Evolutionary conservation across 2,329 filamentous ascomycete species (phyloP).

Genomic region (Curvularia lunata): DNA sequence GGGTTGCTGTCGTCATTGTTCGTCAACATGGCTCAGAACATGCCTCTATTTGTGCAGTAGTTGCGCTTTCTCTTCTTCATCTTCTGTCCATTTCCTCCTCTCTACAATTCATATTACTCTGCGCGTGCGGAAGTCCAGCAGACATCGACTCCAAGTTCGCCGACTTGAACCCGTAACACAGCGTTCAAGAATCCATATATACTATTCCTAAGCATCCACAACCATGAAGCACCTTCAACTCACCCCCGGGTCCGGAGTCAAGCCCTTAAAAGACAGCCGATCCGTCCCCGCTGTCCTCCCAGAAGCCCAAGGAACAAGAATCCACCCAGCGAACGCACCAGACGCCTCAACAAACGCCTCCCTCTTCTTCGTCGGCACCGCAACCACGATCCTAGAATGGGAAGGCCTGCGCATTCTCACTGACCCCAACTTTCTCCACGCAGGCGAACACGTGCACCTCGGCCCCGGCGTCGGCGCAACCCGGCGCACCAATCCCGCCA

Average conservation of each 20-base stretch:
- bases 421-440: slow-evolving; percentile 64
- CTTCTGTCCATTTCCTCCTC: neutral
- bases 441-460: slow-evolving; percentile 70
- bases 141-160: neutral
- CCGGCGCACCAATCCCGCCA: slow-evolving; percentile 64
- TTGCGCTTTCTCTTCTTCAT: slow-evolving; percentile 1
- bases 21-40: neutral
- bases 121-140: neutral
- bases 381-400: slow-evolving; percentile 64
- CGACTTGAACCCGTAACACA: neutral
- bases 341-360: slow-evolving; percentile 51
- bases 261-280: slow-evolving; percentile 51
- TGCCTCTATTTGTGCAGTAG: neutral
- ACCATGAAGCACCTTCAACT: slow-evolving; percentile 52
- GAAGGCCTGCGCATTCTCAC: slow-evolving; percentile 61
- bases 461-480: slow-evolving; percentile 66
- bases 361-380: slow-evolving; percentile 63
- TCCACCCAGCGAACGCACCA: slow-evolving; percentile 50
- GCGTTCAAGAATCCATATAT: slow-evolving; percentile 1
- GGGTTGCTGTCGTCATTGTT: neutral
- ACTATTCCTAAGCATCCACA: slow-evolving; percentile 5
- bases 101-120: slow-evolving; percentile 1
- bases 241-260: slow-evolving; percentile 45
- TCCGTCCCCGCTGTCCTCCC: slow-evolving; percentile 48
- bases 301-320: slow-evolving; percentile 53